Base-by-base conservation (phyloP, 805 yeast genomes). In the Nakazawaea populi region DNA sequence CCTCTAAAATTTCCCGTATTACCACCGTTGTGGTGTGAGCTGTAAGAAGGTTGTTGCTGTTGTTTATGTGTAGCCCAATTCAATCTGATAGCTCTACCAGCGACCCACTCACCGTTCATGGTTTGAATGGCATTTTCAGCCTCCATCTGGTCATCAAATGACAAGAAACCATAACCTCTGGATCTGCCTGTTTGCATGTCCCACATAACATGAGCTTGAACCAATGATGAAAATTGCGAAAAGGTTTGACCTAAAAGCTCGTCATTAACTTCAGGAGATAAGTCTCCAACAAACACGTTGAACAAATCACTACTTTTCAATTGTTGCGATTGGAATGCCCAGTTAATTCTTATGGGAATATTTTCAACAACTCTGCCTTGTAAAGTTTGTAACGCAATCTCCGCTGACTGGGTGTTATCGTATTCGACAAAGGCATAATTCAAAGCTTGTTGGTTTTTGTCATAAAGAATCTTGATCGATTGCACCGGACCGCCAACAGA, bases 141-240 rank as follows among this genome's bases (percentile, higher is more conserved):
- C 56, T 88, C 92, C 18, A 71, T 67, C 55, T 75, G 79, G 29
- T 76, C 78, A 30, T 71, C 66, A 60, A 90, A 90, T 1, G 92
- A 83, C 10, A 89, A 94, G 66, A 90, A 89, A 2, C 97, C 96
- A 62, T 89, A 89, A 37, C 96, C 96, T 68, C 96, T 76, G 3
- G 96, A 88, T 63, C 96, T 76, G 42, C 95, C 94, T 29, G 94
- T 85, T 65, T 87, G 91, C 95, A 89, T 88, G 65, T 90, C 96
- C 96, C 97, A 89, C 96, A 89, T 90, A 34, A 89, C 96, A 58
- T 89, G 90, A 10, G 96, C 96, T 65, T 87, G 94, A 44, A 80
- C 70, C 59, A 87, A 71, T 1, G 89, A 77, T 14, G 73, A 71
- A 64, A 78, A 86, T 51, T 72, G 70, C 5, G 71, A 58, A 62